phyloP scores from a whole-genome alignment of 2,329 filamentous ascomycete species.

The Davidsoniella australis region DNA sequence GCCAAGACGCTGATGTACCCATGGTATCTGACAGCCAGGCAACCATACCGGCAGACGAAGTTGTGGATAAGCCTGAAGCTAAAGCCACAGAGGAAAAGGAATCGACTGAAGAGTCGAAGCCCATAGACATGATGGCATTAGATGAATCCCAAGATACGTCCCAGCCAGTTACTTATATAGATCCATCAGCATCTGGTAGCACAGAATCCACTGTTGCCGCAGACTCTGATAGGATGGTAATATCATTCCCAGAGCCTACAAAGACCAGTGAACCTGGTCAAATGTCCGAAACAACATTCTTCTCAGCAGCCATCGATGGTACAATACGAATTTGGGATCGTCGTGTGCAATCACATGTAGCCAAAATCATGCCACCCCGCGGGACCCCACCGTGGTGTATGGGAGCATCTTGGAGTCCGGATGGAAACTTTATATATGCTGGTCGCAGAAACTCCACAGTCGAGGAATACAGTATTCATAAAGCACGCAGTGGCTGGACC shows the following conservation, averaged over 20 bases:
- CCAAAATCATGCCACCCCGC: constrained; percentile 56
- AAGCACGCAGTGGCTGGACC: constrained; percentile 46
- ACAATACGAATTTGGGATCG: constrained; percentile 86
- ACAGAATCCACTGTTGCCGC: too few species aligned
- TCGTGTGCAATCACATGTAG: constrained; percentile 57
- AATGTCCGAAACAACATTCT: constrained; percentile 61
- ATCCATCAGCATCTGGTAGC: not conserved
- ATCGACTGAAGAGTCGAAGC: not conserved
- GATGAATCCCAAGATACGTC: not conserved
- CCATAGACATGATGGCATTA: not conserved
- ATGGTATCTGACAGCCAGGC: not conserved
- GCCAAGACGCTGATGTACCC: not conserved
- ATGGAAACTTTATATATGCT: constrained; percentile 89
- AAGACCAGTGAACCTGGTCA: constrained; percentile 35
- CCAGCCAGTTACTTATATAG: not conserved
- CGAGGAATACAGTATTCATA: constrained; percentile 82
- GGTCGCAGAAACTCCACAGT: constrained; percentile 83
- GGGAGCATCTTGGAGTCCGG: constrained; percentile 88
- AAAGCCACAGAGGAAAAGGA: not conserved
- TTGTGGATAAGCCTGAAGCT: not conserved
- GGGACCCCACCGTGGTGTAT: constrained; percentile 92
- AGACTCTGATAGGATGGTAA: constrained; percentile 1
- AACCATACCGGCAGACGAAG: not conserved
- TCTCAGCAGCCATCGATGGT: constrained; percentile 78
- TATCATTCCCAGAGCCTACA: constrained; percentile 17